phyloP scores from a whole-genome alignment of 495 filamentous ascomycete species.

The Choiromyces venosus region DNA sequence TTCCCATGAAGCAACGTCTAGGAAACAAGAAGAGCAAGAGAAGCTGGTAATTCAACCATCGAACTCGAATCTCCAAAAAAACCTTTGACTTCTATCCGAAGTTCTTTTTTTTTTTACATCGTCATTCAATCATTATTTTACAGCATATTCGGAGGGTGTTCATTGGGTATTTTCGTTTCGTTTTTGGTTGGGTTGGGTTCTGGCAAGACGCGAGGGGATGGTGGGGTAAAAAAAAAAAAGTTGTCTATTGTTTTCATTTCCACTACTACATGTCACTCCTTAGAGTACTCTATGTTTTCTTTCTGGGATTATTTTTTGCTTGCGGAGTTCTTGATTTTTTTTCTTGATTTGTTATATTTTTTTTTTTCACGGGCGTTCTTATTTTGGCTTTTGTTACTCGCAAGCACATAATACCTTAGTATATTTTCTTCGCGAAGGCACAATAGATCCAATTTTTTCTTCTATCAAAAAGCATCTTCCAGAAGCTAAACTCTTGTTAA shows the following conservation, averaged over 20 bases:
- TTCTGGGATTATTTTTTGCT: not conserved
- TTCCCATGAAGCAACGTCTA: slow-evolving; percentile 32
- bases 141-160: not conserved
- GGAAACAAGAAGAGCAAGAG: slow-evolving; percentile 30
- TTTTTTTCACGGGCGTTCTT: not conserved
- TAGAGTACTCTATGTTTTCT: not conserved
- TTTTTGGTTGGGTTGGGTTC: not conserved
- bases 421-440: not conserved
- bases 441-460: slow-evolving; percentile 1
- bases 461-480: not conserved
- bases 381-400: slow-evolving; percentile 1
- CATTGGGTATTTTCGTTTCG: not conserved
- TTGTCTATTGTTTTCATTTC: not conserved
- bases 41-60: slow-evolving; percentile 12
- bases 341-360: too few relatives aligned
- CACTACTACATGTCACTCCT: not conserved
- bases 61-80: not conserved
- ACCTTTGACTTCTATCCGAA: not conserved
- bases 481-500: not conserved
- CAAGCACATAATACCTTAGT: not conserved
- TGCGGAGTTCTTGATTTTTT: not conserved
- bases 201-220: not conserved
- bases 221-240: not conserved
- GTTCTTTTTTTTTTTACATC: slow-evolving; percentile 4
- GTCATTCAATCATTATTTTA: slow-evolving; percentile 15